Base-by-base conservation (phyloP, 2,329 filamentous ascomycete genomes). In the Pseudogymnoascus sp. region DNA sequence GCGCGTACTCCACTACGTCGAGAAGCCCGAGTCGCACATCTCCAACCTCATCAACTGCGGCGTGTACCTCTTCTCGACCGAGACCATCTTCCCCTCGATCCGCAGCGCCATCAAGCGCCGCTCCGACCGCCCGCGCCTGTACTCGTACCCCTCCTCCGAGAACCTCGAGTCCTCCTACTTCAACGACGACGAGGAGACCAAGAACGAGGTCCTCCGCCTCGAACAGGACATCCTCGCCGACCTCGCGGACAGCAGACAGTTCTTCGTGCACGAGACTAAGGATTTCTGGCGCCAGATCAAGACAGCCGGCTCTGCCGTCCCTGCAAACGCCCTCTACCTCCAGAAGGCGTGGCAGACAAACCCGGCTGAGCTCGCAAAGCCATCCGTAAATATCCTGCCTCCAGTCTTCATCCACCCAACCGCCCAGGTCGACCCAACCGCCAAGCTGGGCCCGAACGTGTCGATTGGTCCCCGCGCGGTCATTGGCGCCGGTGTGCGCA, bases 251-350 rank as follows among this genome's bases (percentile, higher is more conserved):
- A 96, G 86, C 84, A 94, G 96, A 79, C 91, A 94, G 76, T 99
- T 99, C 81, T 97, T 92, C 77, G 94, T 97, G 33, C 90, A 96
- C 76, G 94, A 99, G 80, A 97, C 93, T 68, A 96, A 95, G 80
- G 94, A 97, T 76, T 99, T 99, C 77, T 99, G 94, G 94, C 91
- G 94, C 70, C 94, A 99, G 82, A 97, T 99, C 84, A 99, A 99
- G 84, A 97, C 94, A 1, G 94, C 94, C 65, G 94, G 94, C 65
- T 97, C 93, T 5, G 94, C 94, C 60, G 92, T 99, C 28, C 94
- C 94, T 14, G 94, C 94, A 67, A 97, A 97, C 73, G 94, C 94
- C 12, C 84, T 99, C 35, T 99, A 99, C 78, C 85, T 99, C 62
- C 91, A 95, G 75, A 91, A 97, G 80, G 93, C 94, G 18, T 89